A percentile compares a stretch with the other conserved stretches of the same genome.
These are phyloP conservation scores for Amylocarpus encephaloides DNA, from an alignment of 2,329 filamentous ascomycete genomes.

Conservation along the genomic window DNA sequence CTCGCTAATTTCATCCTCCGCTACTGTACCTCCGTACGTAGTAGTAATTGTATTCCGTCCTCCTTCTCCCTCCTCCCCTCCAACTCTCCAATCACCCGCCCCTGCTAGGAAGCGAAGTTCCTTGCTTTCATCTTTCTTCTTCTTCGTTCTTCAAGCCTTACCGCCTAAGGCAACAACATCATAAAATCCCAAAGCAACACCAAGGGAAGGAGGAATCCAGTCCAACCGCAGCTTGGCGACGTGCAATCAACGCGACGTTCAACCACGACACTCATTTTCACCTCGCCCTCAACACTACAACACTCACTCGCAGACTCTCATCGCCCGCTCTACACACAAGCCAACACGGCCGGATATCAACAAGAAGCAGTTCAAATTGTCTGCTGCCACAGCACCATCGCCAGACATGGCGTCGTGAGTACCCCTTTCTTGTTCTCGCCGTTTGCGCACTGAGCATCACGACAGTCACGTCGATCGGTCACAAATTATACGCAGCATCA, in stretches of 20 bases:
- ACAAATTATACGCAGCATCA: conserved; percentile 10
- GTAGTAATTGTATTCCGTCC: no score
- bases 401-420: conserved; percentile 31
- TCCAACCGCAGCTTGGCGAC: neutral
- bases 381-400: conserved; percentile 23
- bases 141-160: conserved; percentile 14
- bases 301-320: neutral
- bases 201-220: neutral
- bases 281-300: neutral
- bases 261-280: conserved; percentile 2
- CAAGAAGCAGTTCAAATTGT: conserved; percentile 19
- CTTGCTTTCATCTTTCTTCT: no score
- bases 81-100: no score
- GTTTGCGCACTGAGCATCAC: neutral
- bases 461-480: conserved; percentile 6
- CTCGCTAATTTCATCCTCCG: neutral
- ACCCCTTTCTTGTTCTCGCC: conserved; percentile 14
- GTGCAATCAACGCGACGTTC: neutral
- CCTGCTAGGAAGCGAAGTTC: no score
- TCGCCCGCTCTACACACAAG: conserved; percentile 5
- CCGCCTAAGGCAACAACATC: neutral
- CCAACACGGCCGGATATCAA: conserved; percentile 18
- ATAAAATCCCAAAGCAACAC: neutral
- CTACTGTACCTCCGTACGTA: no score
- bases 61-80: no score